These are phyloP conservation scores for Nakataea oryzae DNA, from an alignment of 2,329 filamentous ascomycete genomes.

Conservation along the genomic window DNA sequence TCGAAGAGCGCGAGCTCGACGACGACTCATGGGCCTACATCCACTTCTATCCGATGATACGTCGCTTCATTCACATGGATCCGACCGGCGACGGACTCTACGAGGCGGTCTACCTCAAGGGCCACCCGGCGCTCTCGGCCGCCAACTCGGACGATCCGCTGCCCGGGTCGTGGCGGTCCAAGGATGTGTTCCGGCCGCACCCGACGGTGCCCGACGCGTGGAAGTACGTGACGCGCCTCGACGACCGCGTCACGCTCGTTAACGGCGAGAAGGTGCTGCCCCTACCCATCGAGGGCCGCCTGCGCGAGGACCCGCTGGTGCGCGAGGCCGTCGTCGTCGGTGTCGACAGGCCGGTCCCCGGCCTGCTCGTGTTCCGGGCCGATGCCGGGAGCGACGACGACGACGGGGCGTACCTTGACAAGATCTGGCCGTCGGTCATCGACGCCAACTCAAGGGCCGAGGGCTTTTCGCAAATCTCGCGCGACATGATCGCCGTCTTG, in stretches of 20 bases:
- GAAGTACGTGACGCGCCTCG: constrained; percentile 25
- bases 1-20: constrained; percentile 19
- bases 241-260: constrained; percentile 25
- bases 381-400: constrained; percentile 13
- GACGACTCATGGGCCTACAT: constrained; percentile 32
- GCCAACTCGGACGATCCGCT: constrained; percentile 23
- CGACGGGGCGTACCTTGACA: constrained; percentile 21
- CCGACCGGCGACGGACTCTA: constrained; percentile 21
- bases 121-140: constrained; percentile 19
- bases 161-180: constrained; percentile 23
- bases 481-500: constrained; percentile 26
- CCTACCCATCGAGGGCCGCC: constrained; percentile 19
- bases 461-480: constrained; percentile 29
- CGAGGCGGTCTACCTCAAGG: constrained; percentile 21
- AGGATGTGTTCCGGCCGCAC: constrained; percentile 24
- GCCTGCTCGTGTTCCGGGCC: constrained; percentile 20
- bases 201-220: constrained; percentile 23
- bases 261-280: constrained; percentile 29
- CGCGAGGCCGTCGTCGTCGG: constrained; percentile 22
- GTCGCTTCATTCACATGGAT: constrained; percentile 25
- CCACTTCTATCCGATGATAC: constrained; percentile 23
- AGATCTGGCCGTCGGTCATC: constrained; percentile 25
- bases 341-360: constrained; percentile 18
- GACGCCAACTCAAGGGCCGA: constrained; percentile 27
- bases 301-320: constrained; percentile 21